A percentile compares a stretch with the other conserved stretches of the same genome.
Evolutionary conservation across 164 flowering plant genomes (phyloP).

Genomic region (Stephania cephalantha): DNA sequence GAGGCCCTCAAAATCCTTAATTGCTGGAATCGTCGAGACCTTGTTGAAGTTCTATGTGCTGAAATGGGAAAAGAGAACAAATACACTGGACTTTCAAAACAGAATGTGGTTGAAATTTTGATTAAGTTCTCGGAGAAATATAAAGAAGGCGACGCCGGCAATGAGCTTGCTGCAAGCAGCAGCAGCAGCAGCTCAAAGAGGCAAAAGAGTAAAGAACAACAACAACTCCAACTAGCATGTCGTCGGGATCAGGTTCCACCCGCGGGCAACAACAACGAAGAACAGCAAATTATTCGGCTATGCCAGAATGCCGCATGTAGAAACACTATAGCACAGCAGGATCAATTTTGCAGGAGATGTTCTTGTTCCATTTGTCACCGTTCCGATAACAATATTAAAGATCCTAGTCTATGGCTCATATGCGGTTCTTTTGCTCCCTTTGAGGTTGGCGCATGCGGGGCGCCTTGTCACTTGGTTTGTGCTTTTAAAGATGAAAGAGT

Average conservation of each 20-base stretch:
- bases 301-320: slow-evolving; percentile 45
- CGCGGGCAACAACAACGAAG: not conserved
- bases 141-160: not conserved
- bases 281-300: not conserved
- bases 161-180: not conserved
- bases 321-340: slow-evolving; percentile 23
- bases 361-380: slow-evolving; percentile 46
- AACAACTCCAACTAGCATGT: not conserved
- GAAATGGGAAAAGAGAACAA: slow-evolving; percentile 44
- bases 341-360: slow-evolving; percentile 49
- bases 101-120: slow-evolving; percentile 34
- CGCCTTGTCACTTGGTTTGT: slow-evolving; percentile 44
- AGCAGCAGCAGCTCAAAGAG: slow-evolving; percentile 15
- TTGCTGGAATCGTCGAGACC: slow-evolving; percentile 37
- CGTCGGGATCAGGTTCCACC: slow-evolving; percentile 5
- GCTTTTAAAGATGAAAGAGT: slow-evolving; percentile 33
- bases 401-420: slow-evolving; percentile 50
- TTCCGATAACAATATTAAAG: slow-evolving; percentile 45
- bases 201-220: slow-evolving; percentile 17
- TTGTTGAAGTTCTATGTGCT: slow-evolving; percentile 36
- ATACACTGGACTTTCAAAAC: slow-evolving; percentile 34
- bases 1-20: slow-evolving; percentile 30
- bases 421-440: slow-evolving; percentile 28
- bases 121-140: slow-evolving; percentile 25
- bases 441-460: slow-evolving; percentile 33